Percentiles rank a stretch among this genome's conserved stretches.
phyloP scores from a whole-genome alignment of 1,284 basidiomycete species.

The Pseudozyma sp. region DNA sequence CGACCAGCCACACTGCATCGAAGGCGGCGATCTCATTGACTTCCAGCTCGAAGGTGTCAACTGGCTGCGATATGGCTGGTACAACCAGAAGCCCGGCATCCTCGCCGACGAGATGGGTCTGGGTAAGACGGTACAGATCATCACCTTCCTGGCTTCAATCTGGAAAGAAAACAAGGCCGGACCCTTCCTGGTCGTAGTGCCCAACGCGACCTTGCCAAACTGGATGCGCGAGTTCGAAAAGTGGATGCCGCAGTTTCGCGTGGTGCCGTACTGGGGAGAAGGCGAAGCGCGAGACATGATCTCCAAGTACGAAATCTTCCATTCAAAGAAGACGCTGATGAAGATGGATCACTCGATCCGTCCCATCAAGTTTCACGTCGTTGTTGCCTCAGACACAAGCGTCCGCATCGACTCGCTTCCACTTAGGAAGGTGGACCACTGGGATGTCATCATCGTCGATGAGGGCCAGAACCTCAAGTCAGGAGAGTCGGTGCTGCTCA shows the following conservation, averaged over 20 bases:
- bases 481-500: conserved; percentile 80
- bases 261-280: conserved; percentile 80
- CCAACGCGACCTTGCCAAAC: conserved; percentile 91
- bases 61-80: conserved; percentile 75
- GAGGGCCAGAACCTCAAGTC: conserved; percentile 82
- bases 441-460: conserved; percentile 91
- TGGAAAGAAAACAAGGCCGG: conserved; percentile 72
- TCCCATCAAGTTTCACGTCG: conserved; percentile 52
- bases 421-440: conserved; percentile 81
- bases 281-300: conserved; percentile 78
- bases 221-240: conserved; percentile 85
- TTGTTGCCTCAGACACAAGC: conserved; percentile 47
- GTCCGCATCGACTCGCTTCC: conserved; percentile 42
- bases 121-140: conserved; percentile 94
- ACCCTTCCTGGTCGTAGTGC: conserved; percentile 89
- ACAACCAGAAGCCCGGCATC: conserved; percentile 84
- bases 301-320: conserved; percentile 83
- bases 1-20: conserved; percentile 71
- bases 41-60: conserved; percentile 87
- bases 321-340: conserved; percentile 69
- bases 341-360: conserved; percentile 56
- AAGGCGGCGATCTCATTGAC: conserved; percentile 69
- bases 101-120: conserved; percentile 95
- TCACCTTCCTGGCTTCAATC: conserved; percentile 85
- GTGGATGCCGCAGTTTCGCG: conserved; percentile 82